phyloP scores from a whole-genome alignment of 768 basidiomycete species.

The Jaapia argillacea region DNA sequence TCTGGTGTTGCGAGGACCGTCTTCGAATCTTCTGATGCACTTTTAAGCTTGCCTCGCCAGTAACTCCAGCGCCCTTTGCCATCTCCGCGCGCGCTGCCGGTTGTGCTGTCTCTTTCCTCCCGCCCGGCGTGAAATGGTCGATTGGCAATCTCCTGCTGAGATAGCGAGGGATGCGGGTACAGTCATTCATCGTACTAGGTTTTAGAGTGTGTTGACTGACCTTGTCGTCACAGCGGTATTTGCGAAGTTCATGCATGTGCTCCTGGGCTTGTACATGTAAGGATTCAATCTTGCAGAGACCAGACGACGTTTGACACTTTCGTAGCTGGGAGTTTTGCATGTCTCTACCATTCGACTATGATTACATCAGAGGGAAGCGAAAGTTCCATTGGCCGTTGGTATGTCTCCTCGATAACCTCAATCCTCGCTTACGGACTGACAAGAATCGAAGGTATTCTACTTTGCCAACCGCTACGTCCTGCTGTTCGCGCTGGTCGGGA shows the following conservation, averaged over 20 bases:
- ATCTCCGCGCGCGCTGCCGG: no score
- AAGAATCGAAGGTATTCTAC: background rate
- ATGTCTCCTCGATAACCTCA: background rate
- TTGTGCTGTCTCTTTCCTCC: no score
- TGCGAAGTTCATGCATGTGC: conserved; percentile 3
- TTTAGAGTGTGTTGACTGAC: background rate
- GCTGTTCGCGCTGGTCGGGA: background rate
- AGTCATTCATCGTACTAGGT: background rate
- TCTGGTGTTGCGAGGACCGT: no score
- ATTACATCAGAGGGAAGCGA: background rate
- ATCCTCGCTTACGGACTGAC: background rate
- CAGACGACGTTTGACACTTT: background rate
- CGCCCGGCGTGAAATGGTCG: no score
- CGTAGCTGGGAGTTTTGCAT: conserved; percentile 3
- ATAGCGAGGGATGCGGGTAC: background rate
- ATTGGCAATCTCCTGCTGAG: background rate
- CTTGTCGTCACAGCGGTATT: background rate
- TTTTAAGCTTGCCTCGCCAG: no score
- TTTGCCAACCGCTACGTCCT: conserved; percentile 1
- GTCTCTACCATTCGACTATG: conserved; percentile 2
- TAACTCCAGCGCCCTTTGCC: no score
- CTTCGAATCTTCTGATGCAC: no score
- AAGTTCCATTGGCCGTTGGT: conserved; percentile 4
- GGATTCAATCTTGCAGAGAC: background rate
- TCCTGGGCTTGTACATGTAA: conserved; percentile 2